Evolutionary conservation across 2,329 filamentous ascomycete species (phyloP).

Genomic region (Cercospora zeae-maydis): DNA sequence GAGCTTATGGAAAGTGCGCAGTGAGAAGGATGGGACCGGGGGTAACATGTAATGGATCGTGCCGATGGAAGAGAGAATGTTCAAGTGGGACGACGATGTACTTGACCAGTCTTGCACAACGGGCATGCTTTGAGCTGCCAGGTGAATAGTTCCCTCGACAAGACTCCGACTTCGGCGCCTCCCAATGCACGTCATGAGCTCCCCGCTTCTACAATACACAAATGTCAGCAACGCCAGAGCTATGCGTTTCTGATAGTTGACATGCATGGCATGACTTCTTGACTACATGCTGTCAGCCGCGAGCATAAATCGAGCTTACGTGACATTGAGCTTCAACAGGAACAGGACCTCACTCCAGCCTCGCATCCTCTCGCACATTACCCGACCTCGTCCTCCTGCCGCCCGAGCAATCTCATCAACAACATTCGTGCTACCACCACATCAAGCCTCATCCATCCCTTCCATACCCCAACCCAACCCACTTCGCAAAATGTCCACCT

Average conservation of each 20-base stretch:
- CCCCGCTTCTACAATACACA: background rate
- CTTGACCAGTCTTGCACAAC: background rate
- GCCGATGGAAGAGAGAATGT: background rate
- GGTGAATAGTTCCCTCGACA: background rate
- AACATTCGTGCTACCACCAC: background rate
- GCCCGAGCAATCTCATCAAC: background rate
- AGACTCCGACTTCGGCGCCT: background rate
- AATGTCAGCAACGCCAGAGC: background rate
- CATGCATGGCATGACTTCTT: background rate
- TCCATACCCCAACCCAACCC: background rate
- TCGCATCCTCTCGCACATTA: background rate
- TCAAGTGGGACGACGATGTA: background rate
- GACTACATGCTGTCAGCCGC: background rate
- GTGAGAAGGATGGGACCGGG: background rate
- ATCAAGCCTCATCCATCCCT: background rate
- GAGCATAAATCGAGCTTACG: background rate
- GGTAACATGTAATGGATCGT: background rate
- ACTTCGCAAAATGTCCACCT: constrained; percentile 11
- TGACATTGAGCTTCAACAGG: background rate
- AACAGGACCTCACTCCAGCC: background rate
- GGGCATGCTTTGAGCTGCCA: background rate
- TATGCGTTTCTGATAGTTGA: background rate
- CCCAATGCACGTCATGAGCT: background rate
- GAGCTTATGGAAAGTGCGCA: constrained; percentile 30
- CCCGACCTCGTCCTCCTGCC: background rate